phyloP scores from a whole-genome alignment of 2,329 filamentous ascomycete genomes.

The Calonectria multiphialidica region DNA sequence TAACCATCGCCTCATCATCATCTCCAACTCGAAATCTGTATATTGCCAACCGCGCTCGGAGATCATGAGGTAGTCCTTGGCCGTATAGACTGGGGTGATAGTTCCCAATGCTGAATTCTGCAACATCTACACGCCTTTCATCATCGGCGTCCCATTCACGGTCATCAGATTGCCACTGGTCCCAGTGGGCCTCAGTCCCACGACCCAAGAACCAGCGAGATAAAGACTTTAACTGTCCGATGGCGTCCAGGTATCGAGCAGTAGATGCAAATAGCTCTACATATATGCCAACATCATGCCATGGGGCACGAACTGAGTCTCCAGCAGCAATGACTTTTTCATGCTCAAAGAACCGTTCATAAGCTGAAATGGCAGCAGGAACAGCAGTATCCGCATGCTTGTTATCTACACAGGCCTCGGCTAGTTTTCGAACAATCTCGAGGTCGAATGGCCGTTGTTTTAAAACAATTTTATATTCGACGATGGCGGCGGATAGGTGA shows the following conservation, averaged over 20 bases:
- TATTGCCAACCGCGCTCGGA: slow-evolving; percentile 86
- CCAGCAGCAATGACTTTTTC: slow-evolving; percentile 49
- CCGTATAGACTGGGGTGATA: slow-evolving; percentile 75
- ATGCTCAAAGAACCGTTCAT: slow-evolving; percentile 60
- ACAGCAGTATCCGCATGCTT: slow-evolving; percentile 56
- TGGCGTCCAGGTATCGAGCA: slow-evolving; percentile 73
- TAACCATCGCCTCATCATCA: slow-evolving; percentile 79
- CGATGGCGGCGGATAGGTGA: slow-evolving; percentile 64
- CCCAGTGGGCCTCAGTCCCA: slow-evolving; percentile 81
- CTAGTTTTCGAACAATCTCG: slow-evolving; percentile 65
- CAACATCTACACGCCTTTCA: slow-evolving; percentile 72
- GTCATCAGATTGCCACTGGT: slow-evolving; percentile 78
- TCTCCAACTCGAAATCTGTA: slow-evolving; percentile 81
- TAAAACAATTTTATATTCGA: slow-evolving; percentile 68
- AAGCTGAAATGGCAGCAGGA: slow-evolving; percentile 60
- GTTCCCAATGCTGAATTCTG: slow-evolving; percentile 68
- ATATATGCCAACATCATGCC: slow-evolving; percentile 89
- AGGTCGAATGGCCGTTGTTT: slow-evolving; percentile 66
- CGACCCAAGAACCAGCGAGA: slow-evolving; percentile 88
- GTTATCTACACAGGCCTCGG: slow-evolving; percentile 67
- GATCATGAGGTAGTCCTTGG: slow-evolving; percentile 79
- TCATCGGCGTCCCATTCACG: slow-evolving; percentile 89
- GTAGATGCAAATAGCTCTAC: slow-evolving; percentile 81
- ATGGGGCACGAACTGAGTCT: slow-evolving; percentile 62
- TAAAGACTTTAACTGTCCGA: slow-evolving; percentile 77